Percentiles rank a stretch among this genome's conserved stretches.
phyloP scores from a whole-genome alignment of 2,329 filamentous ascomycete genomes.

The Trichoderma cornu-damae region DNA sequence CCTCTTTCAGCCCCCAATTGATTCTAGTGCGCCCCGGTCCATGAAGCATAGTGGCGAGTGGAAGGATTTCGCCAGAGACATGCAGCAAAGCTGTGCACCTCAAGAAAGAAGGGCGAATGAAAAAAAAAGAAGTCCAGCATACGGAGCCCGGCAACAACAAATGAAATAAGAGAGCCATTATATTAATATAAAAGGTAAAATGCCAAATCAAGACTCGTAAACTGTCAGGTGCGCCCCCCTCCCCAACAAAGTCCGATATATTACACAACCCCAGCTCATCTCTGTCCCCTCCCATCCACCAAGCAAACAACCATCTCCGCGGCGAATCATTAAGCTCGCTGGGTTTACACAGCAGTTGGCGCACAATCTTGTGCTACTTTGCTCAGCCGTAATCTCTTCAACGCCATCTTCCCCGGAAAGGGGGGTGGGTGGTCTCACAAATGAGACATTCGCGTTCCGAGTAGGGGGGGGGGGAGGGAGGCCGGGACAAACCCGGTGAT shows the following conservation, averaged over 20 bases:
- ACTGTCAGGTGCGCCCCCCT: slow-evolving; percentile 7
- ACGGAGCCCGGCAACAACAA: neutral
- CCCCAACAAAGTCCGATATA: neutral
- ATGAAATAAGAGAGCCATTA: neutral
- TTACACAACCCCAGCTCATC: neutral
- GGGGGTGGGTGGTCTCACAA: neutral
- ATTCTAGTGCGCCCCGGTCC: neutral
- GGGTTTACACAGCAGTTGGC: neutral
- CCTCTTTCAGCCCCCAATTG: slow-evolving; percentile 10
- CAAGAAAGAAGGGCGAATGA: neutral
- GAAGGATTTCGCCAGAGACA: neutral
- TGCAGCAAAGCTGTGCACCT: neutral
- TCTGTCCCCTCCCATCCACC: neutral
- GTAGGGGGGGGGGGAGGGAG: too few relatives aligned
- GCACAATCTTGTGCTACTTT: neutral
- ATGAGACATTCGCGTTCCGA: neutral
- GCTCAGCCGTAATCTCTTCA: neutral
- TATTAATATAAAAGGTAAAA: neutral
- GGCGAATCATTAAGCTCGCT: slow-evolving; percentile 1
- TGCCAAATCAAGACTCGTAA: neutral
- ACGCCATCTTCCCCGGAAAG: neutral
- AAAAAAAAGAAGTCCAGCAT: neutral
- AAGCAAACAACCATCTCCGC: neutral
- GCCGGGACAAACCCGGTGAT: too few relatives aligned
- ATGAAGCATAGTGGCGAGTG: neutral